Percentiles rank a stretch among this genome's conserved stretches.
These are phyloP conservation scores for Aspergillus quadricinctus DNA, from an alignment of 2,329 filamentous ascomycete species.

Conservation along the genomic window DNA sequence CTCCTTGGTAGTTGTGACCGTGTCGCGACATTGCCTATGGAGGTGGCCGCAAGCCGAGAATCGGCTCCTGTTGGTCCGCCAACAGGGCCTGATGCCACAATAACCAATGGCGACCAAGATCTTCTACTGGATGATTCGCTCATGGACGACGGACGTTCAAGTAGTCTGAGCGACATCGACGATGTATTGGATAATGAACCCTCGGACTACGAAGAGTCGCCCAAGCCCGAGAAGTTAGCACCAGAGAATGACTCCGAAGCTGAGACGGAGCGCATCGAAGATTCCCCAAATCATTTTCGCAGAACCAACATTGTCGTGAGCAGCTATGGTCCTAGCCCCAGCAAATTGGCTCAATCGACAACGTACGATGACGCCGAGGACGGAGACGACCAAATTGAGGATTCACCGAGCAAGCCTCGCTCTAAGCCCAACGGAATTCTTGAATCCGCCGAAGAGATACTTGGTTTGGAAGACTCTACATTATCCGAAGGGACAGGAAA, in stretches of 20 bases:
- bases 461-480: conserved; percentile 23
- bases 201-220: conserved; percentile 47
- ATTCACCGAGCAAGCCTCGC: conserved; percentile 38
- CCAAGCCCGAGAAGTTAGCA: conserved; percentile 50
- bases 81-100: conserved; percentile 28
- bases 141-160: conserved; percentile 70
- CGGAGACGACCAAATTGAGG: conserved; percentile 46
- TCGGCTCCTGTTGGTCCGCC: conserved; percentile 31
- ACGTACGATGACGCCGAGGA: conserved; percentile 46
- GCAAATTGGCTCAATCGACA: conserved; percentile 65
- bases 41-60: conserved; percentile 37
- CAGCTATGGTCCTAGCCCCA: conserved; percentile 64
- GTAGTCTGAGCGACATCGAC: conserved; percentile 88
- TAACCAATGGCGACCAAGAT: conserved; percentile 35
- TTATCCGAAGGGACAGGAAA: conserved; percentile 32
- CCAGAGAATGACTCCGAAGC: conserved; percentile 74
- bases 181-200: conserved; percentile 67
- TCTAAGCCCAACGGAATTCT: conserved; percentile 30
- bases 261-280: conserved; percentile 88
- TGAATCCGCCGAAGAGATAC: conserved; percentile 17
- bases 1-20: conserved; percentile 3
- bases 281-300: conserved; percentile 69
- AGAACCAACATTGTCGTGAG: conserved; percentile 60
- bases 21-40: conserved; percentile 27
- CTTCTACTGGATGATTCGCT: conserved; percentile 39